Evolutionary conservation across 192 early-diverging fungal genomes (phyloP), one percentile per base, ranked within the genome.

Genomic region (Rhizoclosmatium sp.): DNA sequence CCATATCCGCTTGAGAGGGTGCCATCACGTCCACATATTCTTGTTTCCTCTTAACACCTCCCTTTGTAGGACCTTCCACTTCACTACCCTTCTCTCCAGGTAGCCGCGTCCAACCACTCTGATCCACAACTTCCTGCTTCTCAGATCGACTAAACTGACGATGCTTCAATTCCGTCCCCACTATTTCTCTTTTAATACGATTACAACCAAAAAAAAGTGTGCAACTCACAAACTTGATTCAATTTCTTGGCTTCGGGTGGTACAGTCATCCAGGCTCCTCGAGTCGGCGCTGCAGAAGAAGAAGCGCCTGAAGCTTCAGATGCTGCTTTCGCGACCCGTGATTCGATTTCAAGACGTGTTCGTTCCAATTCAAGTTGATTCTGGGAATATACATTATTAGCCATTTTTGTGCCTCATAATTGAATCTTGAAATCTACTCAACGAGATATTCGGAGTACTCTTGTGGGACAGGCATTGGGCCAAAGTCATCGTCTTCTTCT

Each of bases 261-360:
- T 7, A 81, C 80, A 21, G 71, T 23, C 80, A 81, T 81, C 80
- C 80, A 81, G 4, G 31, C 69, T 3, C 69, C 80, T 39, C 80
- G 19, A 21, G 10, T 39, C 19, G 70, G 39, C 1, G 51, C 21
- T 58, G 16, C 39, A 56, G 68, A 69, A 69, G 45, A 14, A 7
- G 31, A n/a, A 23, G 46, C 54, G 31, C 31, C 31, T 9, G 54
- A 56, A 56, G 19, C 54, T n/a, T n/a, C 54, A 56, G 54, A 56
- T n/a, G 54, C 54, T 31, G 31, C 31, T 31, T 31, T 31, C 31
- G 31, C 16, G 5, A 54, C 51, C 3, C 75, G 75, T 16, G 61
- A 9, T 41, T 76, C 75, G 46, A 76, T 76, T 42, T 76, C 75
- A 31, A 40, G 48, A 23, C 75, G 61, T n/a, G 42, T 76, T 31